Evolutionary conservation across 306 rosid genomes (phyloP).

Genomic region (Castanea mollissima): DNA sequence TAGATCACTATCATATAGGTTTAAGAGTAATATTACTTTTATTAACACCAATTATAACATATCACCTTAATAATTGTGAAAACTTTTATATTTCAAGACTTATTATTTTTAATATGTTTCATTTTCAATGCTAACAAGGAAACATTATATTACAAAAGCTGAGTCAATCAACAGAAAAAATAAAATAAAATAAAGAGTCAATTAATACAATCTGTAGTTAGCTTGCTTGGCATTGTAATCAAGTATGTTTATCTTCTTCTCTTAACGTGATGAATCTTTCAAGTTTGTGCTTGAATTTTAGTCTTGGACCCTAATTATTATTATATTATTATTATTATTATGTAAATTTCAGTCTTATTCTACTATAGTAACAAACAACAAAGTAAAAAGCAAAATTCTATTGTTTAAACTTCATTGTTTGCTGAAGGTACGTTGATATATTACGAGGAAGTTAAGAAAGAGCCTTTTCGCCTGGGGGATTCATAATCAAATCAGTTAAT

Average conservation of each 20-base stretch:
- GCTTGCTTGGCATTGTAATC: conserved; percentile 22
- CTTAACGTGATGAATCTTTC: background rate
- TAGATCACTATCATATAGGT: too few relatives aligned
- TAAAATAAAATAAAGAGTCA: background rate
- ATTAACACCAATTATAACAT: too few relatives aligned
- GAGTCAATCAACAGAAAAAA: background rate
- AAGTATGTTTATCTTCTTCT: conserved; percentile 8
- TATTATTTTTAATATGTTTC: too few relatives aligned
- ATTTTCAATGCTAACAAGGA: background rate
- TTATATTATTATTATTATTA: too few relatives aligned
- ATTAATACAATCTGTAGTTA: background rate
- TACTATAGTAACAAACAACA: background rate
- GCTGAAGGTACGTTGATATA: conserved; percentile 16
- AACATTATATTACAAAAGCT: background rate
- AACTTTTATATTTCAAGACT: too few relatives aligned
- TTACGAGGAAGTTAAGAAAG: conserved; percentile 9
- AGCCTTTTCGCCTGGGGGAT: conserved; percentile 4
- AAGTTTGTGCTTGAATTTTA: background rate
- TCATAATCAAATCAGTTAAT: conserved; percentile 14
- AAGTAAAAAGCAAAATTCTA: conserved; percentile 7
- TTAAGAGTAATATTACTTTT: too few relatives aligned
- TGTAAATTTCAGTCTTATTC: background rate
- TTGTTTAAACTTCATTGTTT: background rate
- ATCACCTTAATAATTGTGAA: too few relatives aligned
- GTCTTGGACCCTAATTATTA: background rate